Evolutionary conservation across 495 filamentous ascomycete species (phyloP), one percentile per base, ranked within the genome.

Genomic region (Acidiella bohemica): DNA sequence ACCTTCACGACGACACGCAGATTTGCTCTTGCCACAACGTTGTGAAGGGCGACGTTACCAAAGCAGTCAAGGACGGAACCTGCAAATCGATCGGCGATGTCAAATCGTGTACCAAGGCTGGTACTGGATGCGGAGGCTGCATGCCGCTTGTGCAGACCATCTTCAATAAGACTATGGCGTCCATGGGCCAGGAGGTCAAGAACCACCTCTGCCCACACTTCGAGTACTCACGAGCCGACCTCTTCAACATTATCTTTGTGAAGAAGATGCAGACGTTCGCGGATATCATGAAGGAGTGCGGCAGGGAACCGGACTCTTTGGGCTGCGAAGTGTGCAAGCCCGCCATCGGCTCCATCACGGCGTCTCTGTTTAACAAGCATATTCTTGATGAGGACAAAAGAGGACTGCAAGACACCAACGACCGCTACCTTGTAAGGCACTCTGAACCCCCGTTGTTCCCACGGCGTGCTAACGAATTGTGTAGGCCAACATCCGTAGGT

Each of bases 21-120:
- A 80, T 96, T 32, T 96, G 88, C 61, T 86, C 84, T 2, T 96
- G 88, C 57, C 88, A 96, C 63, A 96, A 96, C 59, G 88, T 96
- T 22, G 80, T 77, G 12, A 96, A 96, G 57, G 81, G 78, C 25
- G 84, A 90, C 52, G 68, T 94, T 5, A 16, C 27, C 18, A 26
- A 28, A 10, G 68, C 63, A 10, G 73, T 92, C 57, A 92, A 86
- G 53, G 75, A 79, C 37, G 87, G 84, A 23, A 76, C 71, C 23
- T 93, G 86, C 66, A 93, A 82, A 59, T 79, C 77, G 4, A 72
- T 94, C 23, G 82, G 76, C 21, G 80, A 93, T 38, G 74, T 94
- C 53, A 94, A 96, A 60, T 76, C 82, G 2, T 93, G 84, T 63
- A 96, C 88, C 24, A 94, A 94, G 53, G 88, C 87, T 40, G 88